A percentile compares a stretch with the other conserved stretches of the same genome.
phyloP scores from a whole-genome alignment of 1,284 basidiomycete genomes.

The Mycena citricolor region DNA sequence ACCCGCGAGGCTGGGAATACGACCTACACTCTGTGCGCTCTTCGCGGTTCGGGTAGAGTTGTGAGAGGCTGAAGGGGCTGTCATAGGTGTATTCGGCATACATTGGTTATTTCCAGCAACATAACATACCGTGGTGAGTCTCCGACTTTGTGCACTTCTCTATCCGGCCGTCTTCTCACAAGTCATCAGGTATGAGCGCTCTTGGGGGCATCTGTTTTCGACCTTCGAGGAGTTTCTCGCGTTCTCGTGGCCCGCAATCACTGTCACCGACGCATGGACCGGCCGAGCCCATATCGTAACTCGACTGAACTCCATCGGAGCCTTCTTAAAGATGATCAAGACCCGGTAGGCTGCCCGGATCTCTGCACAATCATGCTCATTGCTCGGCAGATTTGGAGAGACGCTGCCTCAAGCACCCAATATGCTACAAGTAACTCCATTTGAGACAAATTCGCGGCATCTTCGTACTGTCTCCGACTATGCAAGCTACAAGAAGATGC shows the following conservation, averaged over 20 bases:
- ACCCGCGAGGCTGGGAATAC: slow-evolving; percentile 78
- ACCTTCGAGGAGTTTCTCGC: slow-evolving; percentile 81
- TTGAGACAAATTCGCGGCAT: slow-evolving; percentile 67
- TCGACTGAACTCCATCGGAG: slow-evolving; percentile 63
- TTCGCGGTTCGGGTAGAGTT: slow-evolving; percentile 4
- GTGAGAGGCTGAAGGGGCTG: slow-evolving; percentile 7
- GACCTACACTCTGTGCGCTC: slow-evolving; percentile 78
- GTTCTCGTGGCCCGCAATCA: slow-evolving; percentile 85
- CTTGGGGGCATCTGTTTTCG: slow-evolving; percentile 80
- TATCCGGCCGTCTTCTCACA: slow-evolving; percentile 16
- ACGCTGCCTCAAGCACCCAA: slow-evolving; percentile 68
- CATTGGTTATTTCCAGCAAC: slow-evolving; percentile 78
- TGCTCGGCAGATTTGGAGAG: slow-evolving; percentile 65
- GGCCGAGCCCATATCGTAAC: slow-evolving; percentile 81
- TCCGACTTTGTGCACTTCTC: neutral
- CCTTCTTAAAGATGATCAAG: slow-evolving; percentile 79
- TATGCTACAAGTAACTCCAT: slow-evolving; percentile 61
- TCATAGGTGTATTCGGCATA: slow-evolving; percentile 78
- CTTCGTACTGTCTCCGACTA: slow-evolving; percentile 72
- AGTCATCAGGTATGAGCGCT: slow-evolving; percentile 65
- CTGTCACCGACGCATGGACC: slow-evolving; percentile 71
- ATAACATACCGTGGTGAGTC: slow-evolving; percentile 70
- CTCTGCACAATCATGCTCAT: slow-evolving; percentile 9
- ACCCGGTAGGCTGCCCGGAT: slow-evolving; percentile 48
- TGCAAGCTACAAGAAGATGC: slow-evolving; percentile 69